Conservation (phyloP, 1,284 basidiomycete species). For the Fistulina hepatica region DNA sequence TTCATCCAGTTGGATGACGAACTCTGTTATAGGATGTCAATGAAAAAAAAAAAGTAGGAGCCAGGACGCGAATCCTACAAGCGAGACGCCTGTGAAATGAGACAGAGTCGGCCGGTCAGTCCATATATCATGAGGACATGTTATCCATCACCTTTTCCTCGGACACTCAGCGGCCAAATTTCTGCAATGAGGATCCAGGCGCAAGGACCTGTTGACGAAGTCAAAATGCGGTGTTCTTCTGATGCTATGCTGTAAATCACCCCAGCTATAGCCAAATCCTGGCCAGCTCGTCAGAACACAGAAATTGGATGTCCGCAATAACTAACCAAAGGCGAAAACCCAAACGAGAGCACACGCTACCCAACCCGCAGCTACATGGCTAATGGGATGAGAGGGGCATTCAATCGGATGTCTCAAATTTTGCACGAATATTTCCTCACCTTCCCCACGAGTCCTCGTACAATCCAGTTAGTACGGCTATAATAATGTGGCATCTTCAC, state of each 20-base stretch:
- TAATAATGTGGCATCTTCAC: constrained; percentile 49
- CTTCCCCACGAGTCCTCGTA: constrained; percentile 40
- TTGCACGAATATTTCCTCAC: constrained; percentile 22
- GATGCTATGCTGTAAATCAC: constrained; percentile 17
- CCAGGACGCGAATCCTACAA: too few relatives aligned
- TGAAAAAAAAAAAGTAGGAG: too few relatives aligned
- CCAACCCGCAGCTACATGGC: constrained; percentile 47
- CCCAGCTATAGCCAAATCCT: constrained; percentile 62
- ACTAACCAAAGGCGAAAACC: constrained; percentile 51
- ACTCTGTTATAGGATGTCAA: too few relatives aligned
- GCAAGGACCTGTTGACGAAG: constrained; percentile 33
- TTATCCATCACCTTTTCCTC: constrained; percentile 58
- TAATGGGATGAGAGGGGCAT: constrained; percentile 9
- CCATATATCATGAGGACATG: too few relatives aligned
- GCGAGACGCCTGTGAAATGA: too few relatives aligned
- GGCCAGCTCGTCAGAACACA: constrained; percentile 1
- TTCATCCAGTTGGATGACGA: constrained; percentile 73
- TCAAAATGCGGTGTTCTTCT: constrained; percentile 2
- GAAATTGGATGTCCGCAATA: constrained; percentile 5
- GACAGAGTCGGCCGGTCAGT: too few relatives aligned
- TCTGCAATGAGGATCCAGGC: constrained; percentile 57
- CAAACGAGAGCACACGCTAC: constrained; percentile 54
- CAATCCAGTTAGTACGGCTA: constrained; percentile 48
- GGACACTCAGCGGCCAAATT: constrained; percentile 29
- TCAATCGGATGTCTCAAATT: not conserved